phyloP scores from a whole-genome alignment of 495 filamentous ascomycete genomes.

The Sphaerosporella brunnea region DNA sequence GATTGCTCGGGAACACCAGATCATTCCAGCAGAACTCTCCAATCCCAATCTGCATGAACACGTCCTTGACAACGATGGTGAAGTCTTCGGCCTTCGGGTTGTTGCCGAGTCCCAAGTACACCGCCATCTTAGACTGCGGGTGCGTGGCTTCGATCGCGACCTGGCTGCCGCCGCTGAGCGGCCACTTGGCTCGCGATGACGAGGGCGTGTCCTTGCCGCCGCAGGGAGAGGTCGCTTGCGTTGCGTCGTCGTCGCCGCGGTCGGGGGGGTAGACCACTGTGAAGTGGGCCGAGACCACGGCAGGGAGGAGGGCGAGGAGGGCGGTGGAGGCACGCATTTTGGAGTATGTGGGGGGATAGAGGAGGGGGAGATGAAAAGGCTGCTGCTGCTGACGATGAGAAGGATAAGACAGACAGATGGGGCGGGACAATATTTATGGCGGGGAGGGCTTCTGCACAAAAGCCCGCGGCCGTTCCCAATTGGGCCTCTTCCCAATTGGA shows the following conservation, averaged over 20 bases:
- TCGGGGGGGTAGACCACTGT: constrained; percentile 37
- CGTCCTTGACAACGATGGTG: constrained; percentile 36
- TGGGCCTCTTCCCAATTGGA: not conserved
- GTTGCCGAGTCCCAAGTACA: constrained; percentile 39
- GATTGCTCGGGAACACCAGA: constrained; percentile 26
- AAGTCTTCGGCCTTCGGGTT: constrained; percentile 34
- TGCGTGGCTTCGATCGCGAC: constrained; percentile 41
- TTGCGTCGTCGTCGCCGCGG: constrained; percentile 38
- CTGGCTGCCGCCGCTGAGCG: constrained; percentile 32
- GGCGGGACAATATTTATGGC: too few species aligned
- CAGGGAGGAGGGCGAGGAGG: constrained; percentile 21
- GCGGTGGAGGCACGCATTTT: constrained; percentile 15
- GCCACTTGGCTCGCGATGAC: constrained; percentile 34
- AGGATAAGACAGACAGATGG: too few species aligned
- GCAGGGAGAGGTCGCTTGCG: constrained; percentile 38
- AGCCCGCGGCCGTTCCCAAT: too few species aligned
- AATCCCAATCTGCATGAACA: constrained; percentile 35
- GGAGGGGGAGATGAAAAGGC: not conserved
- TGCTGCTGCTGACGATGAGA: too few species aligned
- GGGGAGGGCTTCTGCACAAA: too few species aligned
- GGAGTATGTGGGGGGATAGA: not conserved
- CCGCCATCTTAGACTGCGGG: constrained; percentile 36
- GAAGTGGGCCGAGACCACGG: constrained; percentile 42
- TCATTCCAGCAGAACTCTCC: constrained; percentile 40
- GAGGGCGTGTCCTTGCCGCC: constrained; percentile 36